These are phyloP conservation scores for Camellia granthamiana DNA, from an alignment of 148 eudicot species.

Conservation along the genomic window DNA sequence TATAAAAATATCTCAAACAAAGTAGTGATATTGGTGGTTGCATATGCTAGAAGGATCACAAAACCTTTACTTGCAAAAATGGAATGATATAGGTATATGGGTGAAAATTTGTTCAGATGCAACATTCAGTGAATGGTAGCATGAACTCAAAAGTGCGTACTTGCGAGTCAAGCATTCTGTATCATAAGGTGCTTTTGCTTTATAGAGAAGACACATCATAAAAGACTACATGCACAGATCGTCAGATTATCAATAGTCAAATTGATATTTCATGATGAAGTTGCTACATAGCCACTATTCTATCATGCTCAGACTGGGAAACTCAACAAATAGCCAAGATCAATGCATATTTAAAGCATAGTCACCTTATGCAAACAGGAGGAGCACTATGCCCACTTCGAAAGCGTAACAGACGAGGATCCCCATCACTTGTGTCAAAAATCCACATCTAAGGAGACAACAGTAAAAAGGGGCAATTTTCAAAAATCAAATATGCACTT, in stretches of 20 bases:
- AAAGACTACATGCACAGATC: not conserved
- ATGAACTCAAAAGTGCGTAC: slow-evolving; percentile 1
- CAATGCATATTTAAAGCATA: slow-evolving; percentile 3
- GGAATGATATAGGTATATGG: not conserved
- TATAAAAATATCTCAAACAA: not conserved
- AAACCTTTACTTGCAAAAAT: not conserved
- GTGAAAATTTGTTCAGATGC: not conserved
- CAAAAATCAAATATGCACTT: not conserved
- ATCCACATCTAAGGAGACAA: slow-evolving; percentile 78
- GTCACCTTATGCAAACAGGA: slow-evolving; percentile 82
- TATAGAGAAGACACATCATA: not conserved
- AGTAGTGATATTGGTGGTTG: not conserved
- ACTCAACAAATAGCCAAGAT: not conserved
- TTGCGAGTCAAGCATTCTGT: not conserved
- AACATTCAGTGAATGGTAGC: not conserved
- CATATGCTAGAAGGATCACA: not conserved
- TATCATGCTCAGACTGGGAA: not conserved
- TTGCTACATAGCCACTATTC: not conserved
- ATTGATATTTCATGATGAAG: not conserved
- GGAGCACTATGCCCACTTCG: slow-evolving; percentile 99
- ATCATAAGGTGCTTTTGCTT: not conserved
- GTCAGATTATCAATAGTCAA: not conserved
- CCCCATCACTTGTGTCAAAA: slow-evolving; percentile 89
- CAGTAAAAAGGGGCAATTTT: not conserved
- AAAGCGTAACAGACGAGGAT: slow-evolving; percentile 88